phyloP scores from a whole-genome alignment of 179 eudicot genomes.

The Corrigiola litoralis region DNA sequence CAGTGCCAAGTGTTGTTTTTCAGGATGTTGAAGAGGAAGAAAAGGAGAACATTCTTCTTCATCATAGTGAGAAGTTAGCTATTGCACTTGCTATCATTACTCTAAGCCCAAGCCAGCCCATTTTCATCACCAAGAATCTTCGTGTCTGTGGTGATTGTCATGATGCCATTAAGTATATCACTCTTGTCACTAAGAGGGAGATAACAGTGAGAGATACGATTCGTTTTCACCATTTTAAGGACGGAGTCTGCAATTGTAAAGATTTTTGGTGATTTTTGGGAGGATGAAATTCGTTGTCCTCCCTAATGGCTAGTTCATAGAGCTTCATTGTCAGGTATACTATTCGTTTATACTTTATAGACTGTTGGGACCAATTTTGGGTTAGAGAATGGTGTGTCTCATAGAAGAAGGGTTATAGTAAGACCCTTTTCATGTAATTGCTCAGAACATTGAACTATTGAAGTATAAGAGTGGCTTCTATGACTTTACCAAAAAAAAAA shows the following conservation, averaged over 20 bases:
- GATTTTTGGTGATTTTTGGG: slow-evolving; percentile 35
- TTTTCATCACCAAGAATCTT: slow-evolving; percentile 45
- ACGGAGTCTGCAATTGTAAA: slow-evolving; percentile 41
- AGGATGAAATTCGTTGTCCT: not conserved
- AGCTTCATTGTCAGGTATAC: not conserved
- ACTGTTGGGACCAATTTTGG: no score
- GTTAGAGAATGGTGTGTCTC: no score
- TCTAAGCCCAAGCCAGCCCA: slow-evolving; percentile 28
- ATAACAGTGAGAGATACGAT: slow-evolving; percentile 40
- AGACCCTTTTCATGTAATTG: no score
- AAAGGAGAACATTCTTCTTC: slow-evolving; percentile 42
- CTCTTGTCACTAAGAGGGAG: slow-evolving; percentile 40
- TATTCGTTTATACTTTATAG: no score
- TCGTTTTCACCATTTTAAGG: slow-evolving; percentile 49
- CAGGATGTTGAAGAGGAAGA: slow-evolving; percentile 58
- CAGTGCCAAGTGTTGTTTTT: slow-evolving; percentile 29
- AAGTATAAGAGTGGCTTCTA: no score
- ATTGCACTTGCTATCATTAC: slow-evolving; percentile 36
- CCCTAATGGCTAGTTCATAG: not conserved
- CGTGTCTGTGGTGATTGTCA: slow-evolving; percentile 51
- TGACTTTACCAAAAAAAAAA: no score
- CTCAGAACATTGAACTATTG: no score
- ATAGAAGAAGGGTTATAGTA: no score
- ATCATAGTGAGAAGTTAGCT: slow-evolving; percentile 50
- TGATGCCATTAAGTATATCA: slow-evolving; percentile 39